Evolutionary conservation across 148 eudicot genomes (phyloP), one percentile per base, ranked within the genome.

Genomic region (Dysphania ambrosioides): DNA sequence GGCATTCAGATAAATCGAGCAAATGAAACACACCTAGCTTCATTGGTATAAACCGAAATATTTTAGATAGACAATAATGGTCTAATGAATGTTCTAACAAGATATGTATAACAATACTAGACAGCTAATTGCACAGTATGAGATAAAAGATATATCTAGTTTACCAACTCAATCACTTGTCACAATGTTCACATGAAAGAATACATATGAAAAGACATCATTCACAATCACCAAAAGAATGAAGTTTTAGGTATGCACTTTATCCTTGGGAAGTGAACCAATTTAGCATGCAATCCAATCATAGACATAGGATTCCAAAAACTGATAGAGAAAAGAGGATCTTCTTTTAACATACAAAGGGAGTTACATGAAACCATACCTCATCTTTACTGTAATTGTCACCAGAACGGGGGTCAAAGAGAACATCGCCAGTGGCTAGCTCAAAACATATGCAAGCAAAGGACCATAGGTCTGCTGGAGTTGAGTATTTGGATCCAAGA

Each of bases 401-500:
- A 34, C 96, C 97, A 58, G 86, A 83, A 66, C 90, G 96, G 79
- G 98, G 98, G 86, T 91, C 97, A 76, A 94, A 94, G 60, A 94
- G 88, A 67, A 94, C 97, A 84, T 94, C 97, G 35, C 98, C 98
- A 56, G 98, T 92, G 75, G 88, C 93, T 63, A 94, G 90, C 89
- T 94, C 98, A 83, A 94, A 94, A 83, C 96, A 91, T 73, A 92
- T 92, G 88, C 98, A 94, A 68, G 98, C 98, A 86, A 92, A 86
- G 38, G 98, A 94, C 98, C 98, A 94, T 53, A 94, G 68, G 79
- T 94, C 98, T 27, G 97, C 98, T 23, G 96, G 80, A 51, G 93
- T 88, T 27, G 98, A 92, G 81, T 94, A 94, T 74, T 88, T 94
- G 13, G 96, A 88, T 70, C 97, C 97, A 66, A 94, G 86, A 66